Percentiles rank a stretch among this genome's conserved stretches.
These are phyloP conservation scores for Scolecobasidium constrictum DNA, from an alignment of 2,329 filamentous ascomycete species.

Conservation along the genomic window DNA sequence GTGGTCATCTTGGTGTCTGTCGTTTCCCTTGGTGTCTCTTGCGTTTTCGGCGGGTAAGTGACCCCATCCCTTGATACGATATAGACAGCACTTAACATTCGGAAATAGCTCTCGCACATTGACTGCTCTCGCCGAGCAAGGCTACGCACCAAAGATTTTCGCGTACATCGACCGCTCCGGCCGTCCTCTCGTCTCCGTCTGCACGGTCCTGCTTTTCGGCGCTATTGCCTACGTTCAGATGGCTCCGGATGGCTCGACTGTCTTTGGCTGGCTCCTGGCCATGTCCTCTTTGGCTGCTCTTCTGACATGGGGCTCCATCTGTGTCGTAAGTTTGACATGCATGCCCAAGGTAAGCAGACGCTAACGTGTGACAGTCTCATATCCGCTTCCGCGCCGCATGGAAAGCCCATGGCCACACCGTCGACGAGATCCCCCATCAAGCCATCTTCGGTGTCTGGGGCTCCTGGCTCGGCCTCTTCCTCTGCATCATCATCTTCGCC, in stretches of 20 bases:
- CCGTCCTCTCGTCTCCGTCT: constrained; percentile 7
- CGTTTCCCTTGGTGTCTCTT: neutral
- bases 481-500: constrained; percentile 44
- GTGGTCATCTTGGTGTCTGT: constrained; percentile 22
- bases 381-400: constrained; percentile 42
- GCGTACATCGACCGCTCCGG: constrained; percentile 10
- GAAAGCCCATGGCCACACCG: constrained; percentile 52
- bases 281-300: constrained; percentile 9
- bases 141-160: constrained; percentile 12
- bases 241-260: neutral
- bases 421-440: constrained; percentile 56
- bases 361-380: neutral
- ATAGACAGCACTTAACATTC: too few species aligned
- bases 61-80: too few species aligned
- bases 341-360: neutral
- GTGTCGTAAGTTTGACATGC: constrained; percentile 1
- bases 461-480: constrained; percentile 48
- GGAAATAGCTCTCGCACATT: constrained; percentile 11
- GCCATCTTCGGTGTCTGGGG: constrained; percentile 50
- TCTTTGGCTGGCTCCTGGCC: constrained; percentile 11
- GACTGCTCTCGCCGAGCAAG: constrained; percentile 12
- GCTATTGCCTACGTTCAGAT: constrained; percentile 9
- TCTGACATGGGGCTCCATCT: constrained; percentile 12
- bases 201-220: constrained; percentile 9
- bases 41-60: neutral